A percentile compares a stretch with the other conserved stretches of the same genome.
phyloP scores from a whole-genome alignment of 805 yeast genomes.

The Candida quercuum region DNA sequence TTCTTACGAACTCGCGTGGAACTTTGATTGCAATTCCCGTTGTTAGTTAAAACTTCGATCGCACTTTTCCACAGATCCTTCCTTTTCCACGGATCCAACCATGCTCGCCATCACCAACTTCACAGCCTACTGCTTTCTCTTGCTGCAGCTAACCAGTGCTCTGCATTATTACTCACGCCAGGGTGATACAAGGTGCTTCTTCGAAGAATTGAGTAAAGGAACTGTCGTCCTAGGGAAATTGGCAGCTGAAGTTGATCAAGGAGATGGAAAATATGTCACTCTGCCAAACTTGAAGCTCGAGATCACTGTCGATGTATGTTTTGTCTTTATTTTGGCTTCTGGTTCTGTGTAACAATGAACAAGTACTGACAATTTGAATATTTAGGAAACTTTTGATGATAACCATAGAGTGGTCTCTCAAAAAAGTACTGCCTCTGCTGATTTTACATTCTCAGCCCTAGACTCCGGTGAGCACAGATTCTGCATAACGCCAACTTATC shows the following conservation, averaged over 20 bases:
- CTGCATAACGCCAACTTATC: slow-evolving; percentile 58
- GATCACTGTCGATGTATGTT: slow-evolving; percentile 59
- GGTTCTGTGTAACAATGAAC: background rate
- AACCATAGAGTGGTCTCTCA: slow-evolving; percentile 74
- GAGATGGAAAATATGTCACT: slow-evolving; percentile 42
- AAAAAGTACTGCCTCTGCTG: slow-evolving; percentile 52
- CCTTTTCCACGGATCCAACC: background rate
- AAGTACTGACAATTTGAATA: slow-evolving; percentile 10
- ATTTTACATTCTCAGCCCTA: slow-evolving; percentile 74
- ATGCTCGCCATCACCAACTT: too few species aligned
- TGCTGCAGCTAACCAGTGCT: slow-evolving; percentile 8
- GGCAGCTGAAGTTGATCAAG: slow-evolving; percentile 55
- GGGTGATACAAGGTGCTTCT: slow-evolving; percentile 77
- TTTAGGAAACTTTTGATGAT: slow-evolving; percentile 70
- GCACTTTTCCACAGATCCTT: background rate
- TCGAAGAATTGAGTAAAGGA: slow-evolving; percentile 69
- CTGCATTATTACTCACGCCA: slow-evolving; percentile 77
- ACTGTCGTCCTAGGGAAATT: slow-evolving; percentile 79
- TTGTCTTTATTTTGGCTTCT: slow-evolving; percentile 1
- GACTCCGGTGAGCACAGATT: slow-evolving; percentile 83
- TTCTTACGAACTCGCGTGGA: too few species aligned
- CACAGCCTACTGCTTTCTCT: background rate
- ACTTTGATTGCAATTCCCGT: too few species aligned
- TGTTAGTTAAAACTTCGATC: too few species aligned
- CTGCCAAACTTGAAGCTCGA: slow-evolving; percentile 55